A percentile compares a stretch with the other conserved stretches of the same genome.
phyloP scores from a whole-genome alignment of 768 basidiomycete genomes.

The Collybiopsis luxurians region DNA sequence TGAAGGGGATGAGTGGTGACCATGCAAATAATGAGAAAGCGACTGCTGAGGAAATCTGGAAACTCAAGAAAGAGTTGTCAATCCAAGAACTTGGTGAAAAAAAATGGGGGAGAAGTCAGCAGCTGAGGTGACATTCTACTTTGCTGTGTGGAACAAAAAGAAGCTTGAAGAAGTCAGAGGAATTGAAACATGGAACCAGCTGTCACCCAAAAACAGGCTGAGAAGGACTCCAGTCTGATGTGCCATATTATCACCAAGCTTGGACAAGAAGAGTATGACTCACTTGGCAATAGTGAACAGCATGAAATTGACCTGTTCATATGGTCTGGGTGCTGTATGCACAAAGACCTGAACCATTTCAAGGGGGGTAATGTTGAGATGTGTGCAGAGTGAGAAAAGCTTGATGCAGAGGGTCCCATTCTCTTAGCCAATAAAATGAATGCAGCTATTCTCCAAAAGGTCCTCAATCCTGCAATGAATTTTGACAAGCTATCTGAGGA shows the following conservation, averaged over 20 bases:
- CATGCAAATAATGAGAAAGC: constrained; percentile 26
- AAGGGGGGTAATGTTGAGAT: constrained; percentile 19
- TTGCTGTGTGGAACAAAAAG: constrained; percentile 1
- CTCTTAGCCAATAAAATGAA: constrained; percentile 24
- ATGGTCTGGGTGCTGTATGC: constrained; percentile 28
- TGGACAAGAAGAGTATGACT: too few species aligned
- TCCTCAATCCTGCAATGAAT: constrained; percentile 10
- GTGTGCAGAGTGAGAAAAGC: constrained; percentile 13
- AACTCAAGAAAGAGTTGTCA: constrained; percentile 6
- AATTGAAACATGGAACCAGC: constrained; percentile 12
- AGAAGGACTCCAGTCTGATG: too few species aligned
- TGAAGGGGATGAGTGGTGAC: constrained; percentile 16
- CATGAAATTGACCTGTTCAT: constrained; percentile 17
- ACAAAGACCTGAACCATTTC: constrained; percentile 24
- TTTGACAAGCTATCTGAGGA: background rate
- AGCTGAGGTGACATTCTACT: background rate
- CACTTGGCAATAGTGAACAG: too few species aligned
- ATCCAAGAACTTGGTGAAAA: constrained; percentile 12
- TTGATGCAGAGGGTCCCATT: constrained; percentile 10
- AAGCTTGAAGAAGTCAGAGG: constrained; percentile 16
- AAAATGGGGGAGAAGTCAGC: background rate
- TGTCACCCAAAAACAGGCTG: constrained; percentile 13
- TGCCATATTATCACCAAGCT: too few species aligned
- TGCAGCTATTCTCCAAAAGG: constrained; percentile 11
- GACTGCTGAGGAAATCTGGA: constrained; percentile 5